Evolutionary conservation across 2,329 filamentous ascomycete genomes (phyloP), one percentile per base, ranked within the genome.

Genomic region (Fusarium neocosmosporiellum): DNA sequence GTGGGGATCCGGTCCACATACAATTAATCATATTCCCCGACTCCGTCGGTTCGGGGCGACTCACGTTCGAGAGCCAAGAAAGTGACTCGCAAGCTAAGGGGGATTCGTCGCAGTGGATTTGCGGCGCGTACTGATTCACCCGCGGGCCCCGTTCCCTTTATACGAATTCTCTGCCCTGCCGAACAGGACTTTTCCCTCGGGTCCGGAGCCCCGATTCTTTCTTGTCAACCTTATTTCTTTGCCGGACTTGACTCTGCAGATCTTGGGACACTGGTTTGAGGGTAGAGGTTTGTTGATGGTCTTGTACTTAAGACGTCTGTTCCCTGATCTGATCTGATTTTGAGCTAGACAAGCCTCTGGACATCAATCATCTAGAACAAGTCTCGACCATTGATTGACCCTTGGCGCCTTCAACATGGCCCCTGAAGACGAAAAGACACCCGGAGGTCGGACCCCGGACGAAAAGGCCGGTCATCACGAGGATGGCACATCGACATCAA

Each of bases 21-120:
- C 39, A 22, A 10, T 54, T 53, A 61, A 59, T 63, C 8, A 29
- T 29, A 54, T 11, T 7, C 29, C 6, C 46, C 67, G 48, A 13
- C 39, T 71, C 71, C 70, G 70, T 64, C 54, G 59, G 70, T 7
- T 16, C 55, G 69, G 63, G 18, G 48, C 11, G 59, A 60, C 27
- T 60, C 16, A 33, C 14, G 14, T 46, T 46, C 11, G 1, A 16
- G 31, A 46, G 20, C 29, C 29, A 34, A 50, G 20, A 18, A 58
- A 53, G 34, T 24, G 43, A 29, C 18, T 24, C n/a, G 22, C 34
- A 43, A 43, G n/a, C 37, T 13, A 9, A 37, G 24, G 4, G 14
- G 48, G 10, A 5, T 11, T 13, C 20, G 10, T 33, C 13, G 4
- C n/a, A 7, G n/a, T 22, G 57, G 57, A 43, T 16, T 41, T 43